Percentiles rank a stretch among this genome's conserved stretches.
These are phyloP conservation scores for Arthrobotrys megalospora DNA, from an alignment of 2,329 filamentous ascomycete species.

Conservation along the genomic window DNA sequence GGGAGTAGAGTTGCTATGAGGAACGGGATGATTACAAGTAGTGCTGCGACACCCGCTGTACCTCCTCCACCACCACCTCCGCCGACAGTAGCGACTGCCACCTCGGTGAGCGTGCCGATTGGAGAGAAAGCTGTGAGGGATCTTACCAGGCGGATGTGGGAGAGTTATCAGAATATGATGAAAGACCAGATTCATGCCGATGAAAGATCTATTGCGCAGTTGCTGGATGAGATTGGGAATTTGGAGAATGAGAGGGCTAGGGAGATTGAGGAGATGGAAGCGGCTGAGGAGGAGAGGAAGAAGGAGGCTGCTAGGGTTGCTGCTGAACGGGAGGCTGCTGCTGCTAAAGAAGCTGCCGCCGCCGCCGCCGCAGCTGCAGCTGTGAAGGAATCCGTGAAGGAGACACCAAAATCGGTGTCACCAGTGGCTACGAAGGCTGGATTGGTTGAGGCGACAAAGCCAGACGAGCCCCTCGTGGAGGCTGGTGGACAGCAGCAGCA, in stretches of 20 bases:
- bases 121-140: conserved; percentile 56
- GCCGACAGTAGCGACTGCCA: background rate
- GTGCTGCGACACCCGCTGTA: conserved; percentile 26
- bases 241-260: conserved; percentile 57
- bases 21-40: conserved; percentile 56
- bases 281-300: conserved; percentile 47
- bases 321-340: conserved; percentile 21
- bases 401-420: conserved; percentile 29
- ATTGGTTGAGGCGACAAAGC: conserved; percentile 18
- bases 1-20: conserved; percentile 53
- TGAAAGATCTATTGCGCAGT: conserved; percentile 46
- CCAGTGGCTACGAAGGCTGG: conserved; percentile 24
- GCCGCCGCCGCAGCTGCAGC: conserved; percentile 3
- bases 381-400: background rate
- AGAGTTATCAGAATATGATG: conserved; percentile 57
- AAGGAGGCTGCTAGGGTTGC: conserved; percentile 38
- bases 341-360: conserved; percentile 25
- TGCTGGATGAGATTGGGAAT: conserved; percentile 58
- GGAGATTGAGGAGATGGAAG: conserved; percentile 53
- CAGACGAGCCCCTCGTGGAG: conserved; percentile 33
- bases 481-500: conserved; percentile 18
- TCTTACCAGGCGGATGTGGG: conserved; percentile 53
- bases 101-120: conserved; percentile 32
- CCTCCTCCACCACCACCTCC: conserved; percentile 6
- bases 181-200: conserved; percentile 56